A percentile compares a stretch with the other conserved stretches of the same genome.
Conservation (phyloP, 106 monocot species). For the Dioscorea dumetorum region DNA sequence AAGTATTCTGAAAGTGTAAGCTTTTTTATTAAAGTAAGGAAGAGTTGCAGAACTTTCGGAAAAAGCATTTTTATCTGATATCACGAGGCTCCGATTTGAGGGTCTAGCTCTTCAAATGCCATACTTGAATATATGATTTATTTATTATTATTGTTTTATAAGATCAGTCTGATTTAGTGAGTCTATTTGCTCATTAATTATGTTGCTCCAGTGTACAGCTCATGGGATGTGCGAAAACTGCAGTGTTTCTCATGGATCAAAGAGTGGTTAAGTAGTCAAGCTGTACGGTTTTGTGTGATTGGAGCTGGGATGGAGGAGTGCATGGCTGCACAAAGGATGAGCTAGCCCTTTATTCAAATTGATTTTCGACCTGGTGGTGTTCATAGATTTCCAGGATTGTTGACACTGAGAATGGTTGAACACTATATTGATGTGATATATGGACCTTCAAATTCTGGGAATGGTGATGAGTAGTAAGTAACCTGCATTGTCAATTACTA, state of each 20-base stretch:
- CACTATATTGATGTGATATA: constrained; percentile 65
- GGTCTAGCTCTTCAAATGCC: no score
- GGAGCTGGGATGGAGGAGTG: constrained; percentile 92
- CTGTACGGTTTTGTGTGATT: constrained; percentile 73
- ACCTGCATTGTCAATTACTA: not conserved
- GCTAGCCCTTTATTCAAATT: constrained; percentile 78
- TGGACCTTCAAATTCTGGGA: constrained; percentile 20
- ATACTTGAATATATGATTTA: no score
- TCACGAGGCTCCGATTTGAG: no score
- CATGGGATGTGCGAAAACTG: constrained; percentile 86
- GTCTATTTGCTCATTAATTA: not conserved
- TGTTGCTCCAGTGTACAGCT: constrained; percentile 64
- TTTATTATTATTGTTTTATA: no score
- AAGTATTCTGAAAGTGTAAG: no score
- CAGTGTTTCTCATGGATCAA: constrained; percentile 85
- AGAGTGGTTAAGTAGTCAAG: constrained; percentile 44
- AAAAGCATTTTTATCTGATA: no score
- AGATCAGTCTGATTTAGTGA: no score
- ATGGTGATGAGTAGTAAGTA: constrained; percentile 1
- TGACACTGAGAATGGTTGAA: constrained; percentile 40
- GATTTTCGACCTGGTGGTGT: constrained; percentile 44
- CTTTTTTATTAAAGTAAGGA: no score
- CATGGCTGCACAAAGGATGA: constrained; percentile 61
- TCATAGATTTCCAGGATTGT: constrained; percentile 74
- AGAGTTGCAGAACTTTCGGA: no score